Evolutionary conservation across 2,329 filamentous ascomycete genomes (phyloP).

Genomic region (Paradendryphiella salina): DNA sequence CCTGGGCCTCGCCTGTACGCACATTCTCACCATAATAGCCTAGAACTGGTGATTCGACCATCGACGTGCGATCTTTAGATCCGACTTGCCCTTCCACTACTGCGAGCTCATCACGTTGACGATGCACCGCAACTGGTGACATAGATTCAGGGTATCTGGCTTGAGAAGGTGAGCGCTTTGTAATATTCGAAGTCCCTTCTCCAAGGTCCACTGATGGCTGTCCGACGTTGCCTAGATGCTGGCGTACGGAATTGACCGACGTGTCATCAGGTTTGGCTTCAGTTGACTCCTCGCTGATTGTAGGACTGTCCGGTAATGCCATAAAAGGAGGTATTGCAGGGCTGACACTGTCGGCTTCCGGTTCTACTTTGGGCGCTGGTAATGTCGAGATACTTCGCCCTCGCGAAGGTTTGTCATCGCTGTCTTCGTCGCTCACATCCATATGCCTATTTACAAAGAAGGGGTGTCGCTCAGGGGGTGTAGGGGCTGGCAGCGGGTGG

Average conservation of each 20-base stretch:
- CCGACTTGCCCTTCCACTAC: background rate
- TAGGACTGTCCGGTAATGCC: background rate
- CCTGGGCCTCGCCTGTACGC: background rate
- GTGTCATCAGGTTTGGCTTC: conserved; percentile 15
- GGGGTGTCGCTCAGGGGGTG: conserved; percentile 6
- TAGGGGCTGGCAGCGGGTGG: conserved; percentile 16
- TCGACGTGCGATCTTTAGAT: no score
- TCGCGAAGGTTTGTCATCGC: conserved; percentile 11
- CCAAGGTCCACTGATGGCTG: background rate
- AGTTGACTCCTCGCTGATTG: conserved; percentile 26
- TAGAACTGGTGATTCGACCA: no score
- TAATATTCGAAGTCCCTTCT: no score
- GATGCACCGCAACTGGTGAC: background rate
- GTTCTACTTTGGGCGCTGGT: conserved; percentile 6
- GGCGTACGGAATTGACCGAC: no score
- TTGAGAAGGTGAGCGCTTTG: background rate
- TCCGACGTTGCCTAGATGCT: no score
- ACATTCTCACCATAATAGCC: no score
- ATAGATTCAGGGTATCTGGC: background rate
- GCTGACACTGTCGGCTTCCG: conserved; percentile 25
- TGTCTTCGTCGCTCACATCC: conserved; percentile 19
- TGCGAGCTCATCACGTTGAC: background rate
- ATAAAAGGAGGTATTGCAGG: conserved; percentile 27
- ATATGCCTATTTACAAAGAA: conserved; percentile 11
- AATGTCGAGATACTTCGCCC: conserved; percentile 6